Conservation (phyloP, 768 basidiomycete species). For the Nidularia sp. region DNA sequence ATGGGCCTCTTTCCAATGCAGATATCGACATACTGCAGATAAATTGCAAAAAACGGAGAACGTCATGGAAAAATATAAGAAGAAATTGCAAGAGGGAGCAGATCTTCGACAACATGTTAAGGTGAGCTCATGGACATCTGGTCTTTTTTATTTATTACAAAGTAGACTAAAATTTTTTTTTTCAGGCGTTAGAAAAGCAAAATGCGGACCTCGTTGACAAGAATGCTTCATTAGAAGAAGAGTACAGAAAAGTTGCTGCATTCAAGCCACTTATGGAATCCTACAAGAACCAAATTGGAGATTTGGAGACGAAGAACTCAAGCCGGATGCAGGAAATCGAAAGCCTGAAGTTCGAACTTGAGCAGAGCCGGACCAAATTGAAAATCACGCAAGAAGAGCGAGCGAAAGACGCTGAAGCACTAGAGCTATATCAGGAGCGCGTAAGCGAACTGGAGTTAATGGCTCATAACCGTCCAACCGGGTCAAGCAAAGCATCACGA, state of each 20-base stretch:
- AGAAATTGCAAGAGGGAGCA: conserved; percentile 93
- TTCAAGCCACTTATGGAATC: conserved; percentile 90
- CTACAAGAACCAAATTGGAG: conserved; percentile 82
- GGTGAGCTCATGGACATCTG: conserved; percentile 29
- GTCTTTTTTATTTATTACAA: conserved; percentile 2
- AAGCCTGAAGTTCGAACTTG: conserved; percentile 68
- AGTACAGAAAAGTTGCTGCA: conserved; percentile 80
- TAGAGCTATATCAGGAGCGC: conserved; percentile 88
- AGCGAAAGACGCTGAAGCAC: conserved; percentile 74
- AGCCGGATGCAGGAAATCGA: conserved; percentile 68
- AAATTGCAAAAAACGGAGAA: conserved; percentile 92
- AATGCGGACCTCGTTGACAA: conserved; percentile 90
- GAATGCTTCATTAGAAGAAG: conserved; percentile 89
- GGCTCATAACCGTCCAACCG: conserved; percentile 34
- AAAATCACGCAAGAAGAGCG: conserved; percentile 69
- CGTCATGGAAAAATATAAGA: conserved; percentile 98
- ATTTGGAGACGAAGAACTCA: conserved; percentile 72
- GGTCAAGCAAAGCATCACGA: neutral
- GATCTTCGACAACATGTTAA: conserved; percentile 86
- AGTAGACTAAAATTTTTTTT: conserved; percentile 1
- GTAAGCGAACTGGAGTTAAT: conserved; percentile 81
- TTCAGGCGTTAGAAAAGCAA: conserved; percentile 84
- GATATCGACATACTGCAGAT: conserved; percentile 90
- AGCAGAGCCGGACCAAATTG: conserved; percentile 67
- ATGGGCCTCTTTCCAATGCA: conserved; percentile 18